Evolutionary conservation across 1,284 basidiomycete species (phyloP), one percentile per base, ranked within the genome.

Genomic region (Austroboletus novae-zelandiae): DNA sequence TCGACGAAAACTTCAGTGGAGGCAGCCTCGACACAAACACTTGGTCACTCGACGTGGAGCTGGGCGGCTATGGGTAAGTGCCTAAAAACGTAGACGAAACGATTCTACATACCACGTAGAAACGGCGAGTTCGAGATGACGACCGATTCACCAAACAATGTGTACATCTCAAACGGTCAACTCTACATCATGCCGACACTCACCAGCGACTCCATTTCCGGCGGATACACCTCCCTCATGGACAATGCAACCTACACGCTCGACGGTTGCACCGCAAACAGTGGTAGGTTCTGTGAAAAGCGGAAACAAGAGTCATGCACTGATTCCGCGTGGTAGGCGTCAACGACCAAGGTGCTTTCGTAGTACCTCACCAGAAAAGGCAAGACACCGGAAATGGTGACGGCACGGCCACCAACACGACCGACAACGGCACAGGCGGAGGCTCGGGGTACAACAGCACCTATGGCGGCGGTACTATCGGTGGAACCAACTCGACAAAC

Each of bases 121-220:
- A 90, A 89, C 63, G 82, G 84, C 58, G 80, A 91, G 68, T 93
- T 93, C 67, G 80, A 89, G 62, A 90, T 89, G 86, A 83, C 86
- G 3, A 91, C 89, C 2, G 70, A 73, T 31, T 78, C 76, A 9
- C 57, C 65, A 27, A 79, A 83, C 66, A 92, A 92, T 68, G 78
- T 79, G 10, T 92, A 81, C 71, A 71, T 89, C 51, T 66, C 80
- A 50, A 76, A 90, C 64, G 83, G 83, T 5, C 71, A 80, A 50
- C 78, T 93, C 34, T 90, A 89, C 74, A 81, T 93, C 68, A 80
- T 88, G 48, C 90, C 90, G 14, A 92, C 91, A 4, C 76, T 93
- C 54, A 91, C 89, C 5, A 77, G 81, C 18, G 86, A 89, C 61
- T 48, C 67, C 1, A 69, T 66, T 48, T 65, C 70, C 27, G 73